Conservation (phyloP, 108 stramenopile genomes). For the Fragilariopsis cylindrus region DNA sequence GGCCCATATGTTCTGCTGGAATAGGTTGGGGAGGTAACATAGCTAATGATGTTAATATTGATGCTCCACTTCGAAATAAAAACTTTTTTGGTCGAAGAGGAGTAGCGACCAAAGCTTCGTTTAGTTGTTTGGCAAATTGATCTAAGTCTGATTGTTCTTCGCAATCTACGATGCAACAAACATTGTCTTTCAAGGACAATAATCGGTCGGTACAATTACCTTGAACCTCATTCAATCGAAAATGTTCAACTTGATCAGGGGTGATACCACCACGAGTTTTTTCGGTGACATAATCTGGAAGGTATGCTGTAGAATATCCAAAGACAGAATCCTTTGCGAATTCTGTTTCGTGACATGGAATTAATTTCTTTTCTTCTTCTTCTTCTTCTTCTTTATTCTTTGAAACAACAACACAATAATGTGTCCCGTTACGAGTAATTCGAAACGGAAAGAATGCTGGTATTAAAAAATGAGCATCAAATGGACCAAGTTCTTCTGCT, state of each 20-base stretch:
- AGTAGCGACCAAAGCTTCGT: neutral
- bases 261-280: conserved; percentile 34
- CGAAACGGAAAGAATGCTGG: conserved; percentile 57
- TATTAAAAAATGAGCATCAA: conserved; percentile 36
- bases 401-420: conserved; percentile 34
- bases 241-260: conserved; percentile 10
- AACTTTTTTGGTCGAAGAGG: conserved; percentile 12
- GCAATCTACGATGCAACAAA: conserved; percentile 44
- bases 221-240: conserved; percentile 16
- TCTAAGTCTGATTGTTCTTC: conserved; percentile 43
- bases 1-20: conserved; percentile 14
- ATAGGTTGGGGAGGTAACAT: conserved; percentile 46
- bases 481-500: conserved; percentile 39
- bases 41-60: conserved; percentile 40
- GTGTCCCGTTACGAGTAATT: conserved; percentile 40
- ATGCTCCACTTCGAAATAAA: conserved; percentile 39
- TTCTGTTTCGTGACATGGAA: conserved; percentile 50
- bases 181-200: conserved; percentile 4
- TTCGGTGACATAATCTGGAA: conserved; percentile 48
- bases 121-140: conserved; percentile 21
- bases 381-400: neutral
- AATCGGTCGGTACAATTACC: conserved; percentile 25
- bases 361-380: neutral
- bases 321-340: conserved; percentile 54
- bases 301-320: conserved; percentile 49